phyloP scores from a whole-genome alignment of 345 rosid genomes.

The Gossypioides kirkii region DNA sequence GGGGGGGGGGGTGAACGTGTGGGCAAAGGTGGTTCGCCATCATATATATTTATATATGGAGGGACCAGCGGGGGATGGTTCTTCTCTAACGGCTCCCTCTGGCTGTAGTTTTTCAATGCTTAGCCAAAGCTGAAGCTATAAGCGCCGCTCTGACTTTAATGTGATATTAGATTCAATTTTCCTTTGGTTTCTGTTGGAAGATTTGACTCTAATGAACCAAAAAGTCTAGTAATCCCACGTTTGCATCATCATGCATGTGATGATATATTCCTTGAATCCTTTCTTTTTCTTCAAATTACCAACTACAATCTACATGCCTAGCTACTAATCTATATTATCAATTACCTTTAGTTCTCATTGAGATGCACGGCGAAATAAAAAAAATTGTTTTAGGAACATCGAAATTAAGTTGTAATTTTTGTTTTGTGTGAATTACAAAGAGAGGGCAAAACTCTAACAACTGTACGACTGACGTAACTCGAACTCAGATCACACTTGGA shows the following conservation, averaged over 20 bases:
- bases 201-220: neutral
- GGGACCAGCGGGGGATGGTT: neutral
- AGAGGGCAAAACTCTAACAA: too few species aligned
- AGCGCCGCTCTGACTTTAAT: conserved; percentile 10
- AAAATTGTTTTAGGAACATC: too few species aligned
- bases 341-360: too few species aligned
- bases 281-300: neutral
- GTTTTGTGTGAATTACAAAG: too few species aligned
- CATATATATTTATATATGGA: too few species aligned
- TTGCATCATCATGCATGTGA: neutral
- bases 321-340: neutral
- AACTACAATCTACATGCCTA: neutral
- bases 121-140: neutral
- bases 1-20: neutral
- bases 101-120: neutral
- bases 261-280: neutral
- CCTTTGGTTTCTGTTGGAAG: neutral
- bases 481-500: too few species aligned
- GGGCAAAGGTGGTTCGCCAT: neutral
- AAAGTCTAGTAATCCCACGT: neutral
- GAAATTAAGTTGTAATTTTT: too few species aligned
- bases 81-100: neutral
- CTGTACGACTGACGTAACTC: too few species aligned
- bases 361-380: too few species aligned
- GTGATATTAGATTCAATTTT: neutral